Evolutionary conservation across 192 early-diverging fungal species (phyloP).

Genomic region (Oehlia diaphana): DNA sequence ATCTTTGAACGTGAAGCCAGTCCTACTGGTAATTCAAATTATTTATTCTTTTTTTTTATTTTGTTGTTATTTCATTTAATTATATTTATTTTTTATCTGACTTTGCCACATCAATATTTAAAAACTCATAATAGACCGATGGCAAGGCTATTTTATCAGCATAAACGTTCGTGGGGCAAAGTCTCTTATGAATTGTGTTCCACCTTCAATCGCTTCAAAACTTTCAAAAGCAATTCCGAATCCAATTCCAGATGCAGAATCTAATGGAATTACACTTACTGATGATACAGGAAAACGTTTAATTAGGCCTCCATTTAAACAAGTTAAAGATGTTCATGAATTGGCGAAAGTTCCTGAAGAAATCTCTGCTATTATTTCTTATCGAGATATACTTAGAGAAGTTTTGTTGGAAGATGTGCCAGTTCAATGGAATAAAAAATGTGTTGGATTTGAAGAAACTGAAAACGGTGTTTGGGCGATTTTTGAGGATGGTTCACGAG

Average conservation of each 20-base stretch:
- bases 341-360: background rate
- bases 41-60: background rate
- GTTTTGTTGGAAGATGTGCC: background rate
- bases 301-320: background rate
- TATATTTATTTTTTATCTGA: background rate
- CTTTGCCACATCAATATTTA: background rate
- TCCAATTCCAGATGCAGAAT: background rate
- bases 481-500: slow-evolving; percentile 13
- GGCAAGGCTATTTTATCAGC: background rate
- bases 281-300: background rate
- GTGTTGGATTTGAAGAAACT: slow-evolving; percentile 13
- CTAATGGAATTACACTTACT: background rate
- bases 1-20: slow-evolving; percentile 11
- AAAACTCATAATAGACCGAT: background rate
- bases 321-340: slow-evolving; percentile 1
- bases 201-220: background rate
- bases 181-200: background rate
- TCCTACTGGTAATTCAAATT: background rate
- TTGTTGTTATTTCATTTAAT: too few species aligned
- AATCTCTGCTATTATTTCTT: background rate
- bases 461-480: slow-evolving; percentile 10
- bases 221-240: background rate
- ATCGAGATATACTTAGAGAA: background rate
- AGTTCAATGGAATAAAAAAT: slow-evolving; percentile 13
- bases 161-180: background rate